A percentile compares a stretch with the other conserved stretches of the same genome.
Conservation (phyloP, 495 filamentous ascomycete species). For the Pyrenula massariospora region DNA sequence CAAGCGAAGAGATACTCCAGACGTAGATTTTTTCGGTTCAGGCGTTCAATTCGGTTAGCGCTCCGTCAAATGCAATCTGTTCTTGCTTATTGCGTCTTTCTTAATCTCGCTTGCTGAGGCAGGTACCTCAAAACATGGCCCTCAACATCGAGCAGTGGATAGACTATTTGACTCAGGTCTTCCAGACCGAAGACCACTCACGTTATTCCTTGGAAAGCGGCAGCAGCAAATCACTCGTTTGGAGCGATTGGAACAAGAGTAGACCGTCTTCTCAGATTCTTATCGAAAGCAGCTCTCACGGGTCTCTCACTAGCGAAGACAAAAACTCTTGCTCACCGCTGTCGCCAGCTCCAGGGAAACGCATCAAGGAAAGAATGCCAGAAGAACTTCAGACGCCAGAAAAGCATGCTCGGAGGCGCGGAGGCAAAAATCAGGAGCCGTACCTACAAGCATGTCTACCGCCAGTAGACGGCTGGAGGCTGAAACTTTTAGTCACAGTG, state of each 20-base stretch:
- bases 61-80: neutral
- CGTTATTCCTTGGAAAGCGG: neutral
- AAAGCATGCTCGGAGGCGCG: neutral
- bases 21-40: neutral
- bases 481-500: neutral
- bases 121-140: neutral
- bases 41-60: neutral
- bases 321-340: neutral
- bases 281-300: neutral
- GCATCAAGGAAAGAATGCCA: neutral
- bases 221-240: neutral
- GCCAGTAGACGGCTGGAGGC: neutral
- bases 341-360: neutral
- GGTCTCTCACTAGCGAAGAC: neutral
- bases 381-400: neutral
- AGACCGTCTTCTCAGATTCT: neutral
- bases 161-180: neutral
- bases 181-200: neutral
- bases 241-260: neutral
- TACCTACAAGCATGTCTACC: neutral
- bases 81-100: neutral
- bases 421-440: neutral
- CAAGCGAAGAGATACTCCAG: neutral
- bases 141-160: neutral
- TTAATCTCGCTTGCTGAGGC: neutral